Conservation (phyloP, 1,139 yeast species). For the Trichomonascaceae sp. region DNA sequence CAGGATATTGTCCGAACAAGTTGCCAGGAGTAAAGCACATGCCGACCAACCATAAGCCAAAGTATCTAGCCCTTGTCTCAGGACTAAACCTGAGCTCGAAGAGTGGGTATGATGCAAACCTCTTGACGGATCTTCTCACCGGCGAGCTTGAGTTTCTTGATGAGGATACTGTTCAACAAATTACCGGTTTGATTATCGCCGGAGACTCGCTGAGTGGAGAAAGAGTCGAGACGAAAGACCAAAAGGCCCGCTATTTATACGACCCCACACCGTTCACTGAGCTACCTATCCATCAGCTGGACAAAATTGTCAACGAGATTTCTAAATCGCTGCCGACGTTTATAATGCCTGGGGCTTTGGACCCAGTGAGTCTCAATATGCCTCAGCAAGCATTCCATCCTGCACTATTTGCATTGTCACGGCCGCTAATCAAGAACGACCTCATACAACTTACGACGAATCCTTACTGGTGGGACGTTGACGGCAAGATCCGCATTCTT, state of each 20-base stretch:
- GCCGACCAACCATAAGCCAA: slow-evolving; percentile 4
- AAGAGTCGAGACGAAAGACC: slow-evolving; percentile 9
- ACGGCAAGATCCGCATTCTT: slow-evolving; percentile 38
- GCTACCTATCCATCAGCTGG: slow-evolving; percentile 32
- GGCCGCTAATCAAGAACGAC: slow-evolving; percentile 26
- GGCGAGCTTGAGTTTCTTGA: slow-evolving; percentile 47
- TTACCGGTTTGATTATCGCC: slow-evolving; percentile 51
- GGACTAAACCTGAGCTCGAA: slow-evolving; percentile 50
- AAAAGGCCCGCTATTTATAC: slow-evolving; percentile 11
- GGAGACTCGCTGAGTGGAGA: slow-evolving; percentile 54
- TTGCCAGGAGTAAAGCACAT: too few species aligned
- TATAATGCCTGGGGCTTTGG: slow-evolving; percentile 73
- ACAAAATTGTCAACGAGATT: slow-evolving; percentile 45
- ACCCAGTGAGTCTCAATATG: slow-evolving; percentile 68
- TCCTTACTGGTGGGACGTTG: slow-evolving; percentile 56
- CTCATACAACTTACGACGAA: slow-evolving; percentile 39
- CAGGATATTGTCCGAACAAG: slow-evolving; percentile 48
- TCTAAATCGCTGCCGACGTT: slow-evolving; percentile 51
- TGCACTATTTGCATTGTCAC: slow-evolving; percentile 47
- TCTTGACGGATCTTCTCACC: slow-evolving; percentile 56
- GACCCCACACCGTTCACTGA: slow-evolving; percentile 14
- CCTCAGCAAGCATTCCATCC: slow-evolving; percentile 87
- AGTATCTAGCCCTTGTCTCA: slow-evolving; percentile 50
- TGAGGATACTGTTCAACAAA: slow-evolving; percentile 24
- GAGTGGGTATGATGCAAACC: slow-evolving; percentile 36